Evolutionary conservation across 441 rosid genomes (phyloP).

Genomic region (Lepidium campestre): DNA sequence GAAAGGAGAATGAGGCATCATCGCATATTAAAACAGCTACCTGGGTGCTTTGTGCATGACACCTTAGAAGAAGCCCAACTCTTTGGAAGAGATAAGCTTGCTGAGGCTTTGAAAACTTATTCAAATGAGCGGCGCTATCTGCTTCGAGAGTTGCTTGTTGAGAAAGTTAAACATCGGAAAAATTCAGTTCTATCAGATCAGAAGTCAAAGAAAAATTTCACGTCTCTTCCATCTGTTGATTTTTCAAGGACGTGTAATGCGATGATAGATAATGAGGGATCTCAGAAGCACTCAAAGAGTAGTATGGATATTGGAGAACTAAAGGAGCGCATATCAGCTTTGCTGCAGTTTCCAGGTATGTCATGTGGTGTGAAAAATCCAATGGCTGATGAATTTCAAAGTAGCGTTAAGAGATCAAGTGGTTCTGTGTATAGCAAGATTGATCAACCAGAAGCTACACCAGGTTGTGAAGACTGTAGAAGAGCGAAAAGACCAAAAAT

Average conservation of each 20-base stretch:
- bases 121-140: slow-evolving; percentile 84
- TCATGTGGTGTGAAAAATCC: slow-evolving; percentile 42
- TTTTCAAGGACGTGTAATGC: slow-evolving; percentile 42
- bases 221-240: slow-evolving; percentile 39
- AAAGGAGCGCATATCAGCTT: slow-evolving; percentile 63
- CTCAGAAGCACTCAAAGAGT: slow-evolving; percentile 43
- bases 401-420: slow-evolving; percentile 59
- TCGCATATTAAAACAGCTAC: slow-evolving; percentile 78
- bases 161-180: slow-evolving; percentile 28
- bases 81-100: slow-evolving; percentile 55
- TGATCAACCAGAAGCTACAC: slow-evolving; percentile 54
- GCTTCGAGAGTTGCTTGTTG: slow-evolving; percentile 44
- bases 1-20: slow-evolving; percentile 74
- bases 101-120: slow-evolving; percentile 63
- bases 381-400: slow-evolving; percentile 62
- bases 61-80: slow-evolving; percentile 65
- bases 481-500: slow-evolving; percentile 73
- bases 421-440: slow-evolving; percentile 54
- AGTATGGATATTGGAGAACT: slow-evolving; percentile 49
- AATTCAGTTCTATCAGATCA: slow-evolving; percentile 32
- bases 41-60: slow-evolving; percentile 59
- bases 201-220: slow-evolving; percentile 41
- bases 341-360: slow-evolving; percentile 70
- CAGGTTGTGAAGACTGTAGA: slow-evolving; percentile 94
- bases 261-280: slow-evolving; percentile 22